These are phyloP conservation scores for Zasmidium citrigriseum DNA, from an alignment of 2,329 filamentous ascomycete species.

Conservation along the genomic window DNA sequence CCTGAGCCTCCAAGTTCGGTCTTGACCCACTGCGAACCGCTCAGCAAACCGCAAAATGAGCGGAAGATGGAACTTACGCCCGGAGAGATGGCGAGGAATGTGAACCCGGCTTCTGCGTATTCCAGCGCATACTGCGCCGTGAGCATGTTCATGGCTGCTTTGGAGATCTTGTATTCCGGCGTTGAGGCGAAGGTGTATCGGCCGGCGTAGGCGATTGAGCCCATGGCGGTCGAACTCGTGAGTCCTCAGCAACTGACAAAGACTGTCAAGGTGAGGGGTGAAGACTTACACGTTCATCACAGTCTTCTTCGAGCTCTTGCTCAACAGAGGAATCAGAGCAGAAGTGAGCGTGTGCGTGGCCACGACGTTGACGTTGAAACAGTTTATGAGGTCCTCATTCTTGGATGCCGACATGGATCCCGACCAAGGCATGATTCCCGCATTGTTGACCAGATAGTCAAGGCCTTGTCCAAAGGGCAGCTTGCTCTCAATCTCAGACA, in stretches of 20 bases:
- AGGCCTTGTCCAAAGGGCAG: neutral
- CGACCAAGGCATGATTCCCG: neutral
- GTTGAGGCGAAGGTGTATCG: conserved; percentile 25
- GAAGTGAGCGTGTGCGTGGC: conserved; percentile 42
- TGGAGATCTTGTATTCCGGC: conserved; percentile 49
- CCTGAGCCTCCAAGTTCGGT: conserved; percentile 44
- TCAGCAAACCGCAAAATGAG: neutral
- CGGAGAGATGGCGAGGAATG: conserved; percentile 44
- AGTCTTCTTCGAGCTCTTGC: conserved; percentile 42
- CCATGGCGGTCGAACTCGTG: neutral
- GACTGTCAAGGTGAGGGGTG: neutral
- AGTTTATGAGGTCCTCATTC: conserved; percentile 28
- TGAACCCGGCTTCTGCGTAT: conserved; percentile 44
- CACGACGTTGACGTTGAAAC: conserved; percentile 40
- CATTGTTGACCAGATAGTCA: conserved; percentile 1
- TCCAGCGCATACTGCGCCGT: conserved; percentile 47
- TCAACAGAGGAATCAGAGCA: conserved; percentile 38
- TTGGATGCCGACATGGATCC: neutral
- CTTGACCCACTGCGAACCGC: conserved; percentile 43
- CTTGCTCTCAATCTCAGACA: neutral
- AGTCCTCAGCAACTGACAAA: conserved; percentile 18
- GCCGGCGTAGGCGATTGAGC: conserved; percentile 38
- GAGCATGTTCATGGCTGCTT: conserved; percentile 51
- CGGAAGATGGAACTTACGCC: conserved; percentile 40
- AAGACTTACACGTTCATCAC: conserved; percentile 46